Percentiles rank a stretch among this genome's conserved stretches.
phyloP scores from a whole-genome alignment of 352 stramenopile genomes.

The Aphanomyces stellatus region DNA sequence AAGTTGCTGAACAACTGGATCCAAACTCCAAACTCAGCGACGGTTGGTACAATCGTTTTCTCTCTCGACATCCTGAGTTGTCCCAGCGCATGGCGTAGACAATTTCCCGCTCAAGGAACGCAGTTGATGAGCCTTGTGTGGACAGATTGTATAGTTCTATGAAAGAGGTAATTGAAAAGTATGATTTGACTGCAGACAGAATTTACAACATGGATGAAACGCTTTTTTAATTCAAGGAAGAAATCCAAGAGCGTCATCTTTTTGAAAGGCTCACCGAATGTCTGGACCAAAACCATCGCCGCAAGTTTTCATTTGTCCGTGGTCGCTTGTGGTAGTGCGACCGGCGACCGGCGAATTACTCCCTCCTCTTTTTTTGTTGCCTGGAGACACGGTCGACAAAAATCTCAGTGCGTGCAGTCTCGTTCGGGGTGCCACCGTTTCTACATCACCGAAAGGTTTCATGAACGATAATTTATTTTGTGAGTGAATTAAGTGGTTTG shows the following conservation, averaged over 20 bases:
- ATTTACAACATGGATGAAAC: background rate
- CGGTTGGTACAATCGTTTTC: background rate
- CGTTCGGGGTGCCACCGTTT: background rate
- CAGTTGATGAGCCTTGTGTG: background rate
- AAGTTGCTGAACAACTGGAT: background rate
- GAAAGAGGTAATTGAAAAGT: background rate
- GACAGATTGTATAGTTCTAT: background rate
- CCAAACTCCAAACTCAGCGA: background rate
- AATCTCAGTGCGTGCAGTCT: background rate
- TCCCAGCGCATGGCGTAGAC: slow-evolving; percentile 25
- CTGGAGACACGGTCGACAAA: slow-evolving; percentile 8
- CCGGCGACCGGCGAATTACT: slow-evolving; percentile 18
- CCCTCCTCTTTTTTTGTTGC: slow-evolving; percentile 19
- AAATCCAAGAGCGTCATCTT: background rate
- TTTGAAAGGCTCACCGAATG: background rate
- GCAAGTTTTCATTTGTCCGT: background rate
- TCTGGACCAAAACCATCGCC: background rate
- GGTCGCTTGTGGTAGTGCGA: slow-evolving; percentile 5
- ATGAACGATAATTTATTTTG: slow-evolving; percentile 7
- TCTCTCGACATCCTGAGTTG: slow-evolving; percentile 23
- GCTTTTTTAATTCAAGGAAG: background rate
- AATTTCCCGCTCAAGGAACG: background rate
- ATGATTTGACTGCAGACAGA: background rate
- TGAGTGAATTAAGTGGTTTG: slow-evolving; percentile 9
- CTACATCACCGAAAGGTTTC: slow-evolving; percentile 20